A percentile compares a stretch with the other conserved stretches of the same genome.
Conservation (phyloP, 805 yeast genomes). For the Suhomyces sp. region DNA sequence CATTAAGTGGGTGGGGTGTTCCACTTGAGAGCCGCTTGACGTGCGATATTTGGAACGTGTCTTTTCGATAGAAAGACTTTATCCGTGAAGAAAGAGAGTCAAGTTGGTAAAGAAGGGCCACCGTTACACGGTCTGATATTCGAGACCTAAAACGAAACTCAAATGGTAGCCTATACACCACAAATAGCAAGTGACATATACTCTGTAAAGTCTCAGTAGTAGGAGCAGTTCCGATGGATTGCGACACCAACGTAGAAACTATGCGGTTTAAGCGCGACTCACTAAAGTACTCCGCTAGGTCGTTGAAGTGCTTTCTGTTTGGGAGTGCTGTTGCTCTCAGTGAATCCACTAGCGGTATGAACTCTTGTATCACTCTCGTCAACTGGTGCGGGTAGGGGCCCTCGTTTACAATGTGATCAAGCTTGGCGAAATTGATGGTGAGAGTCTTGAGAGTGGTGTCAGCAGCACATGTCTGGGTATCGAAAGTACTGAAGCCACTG, state of each 20-base stretch:
- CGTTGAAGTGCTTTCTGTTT: not conserved
- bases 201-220: not conserved
- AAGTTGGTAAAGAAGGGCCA: not conserved
- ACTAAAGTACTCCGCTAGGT: not conserved
- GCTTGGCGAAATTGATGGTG: conserved; percentile 2
- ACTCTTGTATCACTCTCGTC: not conserved
- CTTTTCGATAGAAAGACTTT: not conserved
- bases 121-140: not conserved
- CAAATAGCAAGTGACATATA: not conserved
- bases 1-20: not conserved
- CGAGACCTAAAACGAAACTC: not conserved
- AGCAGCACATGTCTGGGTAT: not conserved
- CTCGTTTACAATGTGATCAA: conserved; percentile 2
- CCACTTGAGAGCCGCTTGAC: not conserved
- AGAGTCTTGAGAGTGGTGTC: not conserved
- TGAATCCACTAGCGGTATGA: not conserved
- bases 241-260: not conserved
- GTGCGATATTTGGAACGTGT: not conserved
- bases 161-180: not conserved
- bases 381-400: conserved; percentile 2
- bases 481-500: not conserved
- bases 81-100: not conserved
- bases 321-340: not conserved
- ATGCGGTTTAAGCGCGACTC: conserved; percentile 1
- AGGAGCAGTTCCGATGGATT: not conserved